Evolutionary conservation across 148 eudicot species (phyloP).

Genomic region (Limonium bicolor): DNA sequence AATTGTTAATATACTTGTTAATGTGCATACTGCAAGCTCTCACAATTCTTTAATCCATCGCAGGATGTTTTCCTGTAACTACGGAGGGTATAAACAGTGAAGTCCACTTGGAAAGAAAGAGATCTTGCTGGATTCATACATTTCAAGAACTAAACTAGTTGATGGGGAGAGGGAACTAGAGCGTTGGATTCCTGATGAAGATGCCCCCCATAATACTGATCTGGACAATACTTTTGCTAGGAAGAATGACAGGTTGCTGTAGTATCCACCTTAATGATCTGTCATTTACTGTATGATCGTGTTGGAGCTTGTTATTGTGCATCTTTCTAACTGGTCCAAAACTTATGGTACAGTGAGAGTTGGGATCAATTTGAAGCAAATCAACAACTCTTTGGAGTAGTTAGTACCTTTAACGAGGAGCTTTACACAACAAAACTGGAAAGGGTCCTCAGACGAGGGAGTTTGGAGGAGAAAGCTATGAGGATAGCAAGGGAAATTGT

Average conservation of each 20-base stretch:
- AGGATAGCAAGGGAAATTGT: conserved; percentile 91
- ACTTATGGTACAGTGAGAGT: no score
- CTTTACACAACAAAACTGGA: conserved; percentile 92
- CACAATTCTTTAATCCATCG: background rate
- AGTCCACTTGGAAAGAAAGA: conserved; percentile 37
- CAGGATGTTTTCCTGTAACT: conserved; percentile 67
- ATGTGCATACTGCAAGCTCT: no score
- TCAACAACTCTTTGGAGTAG: conserved; percentile 75
- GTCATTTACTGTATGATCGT: background rate
- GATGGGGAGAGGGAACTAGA: conserved; percentile 62
- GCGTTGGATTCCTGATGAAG: conserved; percentile 81
- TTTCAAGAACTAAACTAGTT: conserved; percentile 59
- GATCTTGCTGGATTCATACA: conserved; percentile 65
- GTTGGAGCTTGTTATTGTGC: background rate
- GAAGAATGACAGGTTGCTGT: conserved; percentile 57
- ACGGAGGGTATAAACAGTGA: conserved; percentile 46
- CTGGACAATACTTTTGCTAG: conserved; percentile 61
- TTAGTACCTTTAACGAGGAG: conserved; percentile 88
- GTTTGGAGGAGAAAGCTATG: conserved; percentile 58
- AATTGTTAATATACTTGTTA: no score
- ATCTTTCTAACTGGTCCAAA: no score
- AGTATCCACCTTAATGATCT: conserved; percentile 9
- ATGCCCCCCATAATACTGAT: conserved; percentile 54
- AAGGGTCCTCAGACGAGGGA: conserved; percentile 65
- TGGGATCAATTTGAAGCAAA: conserved; percentile 95